phyloP scores from a whole-genome alignment of 2,329 filamentous ascomycete species.

The Cladosporium sp. region DNA sequence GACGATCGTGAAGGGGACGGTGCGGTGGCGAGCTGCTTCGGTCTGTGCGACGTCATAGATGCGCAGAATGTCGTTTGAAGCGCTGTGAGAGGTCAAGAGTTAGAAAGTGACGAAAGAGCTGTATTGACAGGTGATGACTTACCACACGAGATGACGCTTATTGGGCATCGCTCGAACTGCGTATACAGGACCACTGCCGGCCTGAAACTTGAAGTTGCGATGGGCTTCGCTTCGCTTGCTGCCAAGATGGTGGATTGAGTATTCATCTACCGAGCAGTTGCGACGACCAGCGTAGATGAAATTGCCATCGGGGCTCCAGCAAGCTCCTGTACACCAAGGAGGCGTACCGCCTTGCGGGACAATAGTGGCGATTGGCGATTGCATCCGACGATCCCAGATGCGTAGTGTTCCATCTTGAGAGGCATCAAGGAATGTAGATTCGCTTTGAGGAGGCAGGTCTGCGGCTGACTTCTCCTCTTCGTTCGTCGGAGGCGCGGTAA shows the following conservation, averaged over 20 bases:
- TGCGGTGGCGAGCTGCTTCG: slow-evolving; percentile 63
- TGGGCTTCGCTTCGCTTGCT: slow-evolving; percentile 65
- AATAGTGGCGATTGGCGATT: slow-evolving; percentile 74
- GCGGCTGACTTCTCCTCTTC: slow-evolving; percentile 24
- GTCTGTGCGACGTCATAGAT: slow-evolving; percentile 77
- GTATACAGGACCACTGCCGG: slow-evolving; percentile 84
- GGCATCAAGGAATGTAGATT: slow-evolving; percentile 82
- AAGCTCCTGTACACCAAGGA: slow-evolving; percentile 96
- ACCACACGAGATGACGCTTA: slow-evolving; percentile 85
- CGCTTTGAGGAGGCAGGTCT: slow-evolving; percentile 51
- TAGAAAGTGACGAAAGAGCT: background rate
- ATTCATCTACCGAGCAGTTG: slow-evolving; percentile 94
- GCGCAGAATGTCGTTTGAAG: slow-evolving; percentile 87
- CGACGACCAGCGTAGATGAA: slow-evolving; percentile 88
- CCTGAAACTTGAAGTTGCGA: slow-evolving; percentile 80
- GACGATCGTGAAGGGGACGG: slow-evolving; percentile 92
- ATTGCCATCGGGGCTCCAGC: slow-evolving; percentile 95
- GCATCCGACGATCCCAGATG: slow-evolving; percentile 86
- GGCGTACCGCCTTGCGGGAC: slow-evolving; percentile 70
- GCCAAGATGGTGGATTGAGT: slow-evolving; percentile 67
- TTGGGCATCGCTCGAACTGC: slow-evolving; percentile 89
- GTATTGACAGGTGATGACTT: slow-evolving; percentile 25
- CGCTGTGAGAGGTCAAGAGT: slow-evolving; percentile 51
- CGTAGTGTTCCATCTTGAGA: slow-evolving; percentile 82
- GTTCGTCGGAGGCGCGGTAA: slow-evolving; percentile 32